These are phyloP conservation scores for Naumovozyma dairenensis DNA, from an alignment of 805 yeast genomes.

Conservation along the genomic window DNA sequence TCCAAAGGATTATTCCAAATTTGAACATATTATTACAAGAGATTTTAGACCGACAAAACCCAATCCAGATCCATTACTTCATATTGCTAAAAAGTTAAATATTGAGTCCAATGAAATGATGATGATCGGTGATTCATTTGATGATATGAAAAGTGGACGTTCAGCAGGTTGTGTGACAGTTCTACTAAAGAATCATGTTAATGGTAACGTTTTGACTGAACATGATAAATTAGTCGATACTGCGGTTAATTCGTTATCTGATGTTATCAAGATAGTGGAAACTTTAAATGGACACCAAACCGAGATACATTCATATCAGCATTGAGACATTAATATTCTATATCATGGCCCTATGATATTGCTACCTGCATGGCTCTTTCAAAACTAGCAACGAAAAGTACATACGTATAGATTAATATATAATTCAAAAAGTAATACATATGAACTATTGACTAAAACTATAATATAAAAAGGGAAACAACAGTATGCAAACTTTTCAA, in stretches of 20 bases:
- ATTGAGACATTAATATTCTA: too few relatives aligned
- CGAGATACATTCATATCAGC: too few relatives aligned
- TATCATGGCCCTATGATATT: too few relatives aligned
- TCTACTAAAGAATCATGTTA: slow-evolving; percentile 43
- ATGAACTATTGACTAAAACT: too few relatives aligned
- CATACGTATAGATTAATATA: too few relatives aligned
- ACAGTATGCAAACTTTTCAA: too few relatives aligned
- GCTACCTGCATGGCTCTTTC: too few relatives aligned
- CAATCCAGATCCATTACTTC: slow-evolving; percentile 49
- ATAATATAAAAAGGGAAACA: too few relatives aligned
- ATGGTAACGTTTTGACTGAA: slow-evolving; percentile 34
- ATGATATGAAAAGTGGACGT: slow-evolving; percentile 56
- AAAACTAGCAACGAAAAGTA: too few relatives aligned
- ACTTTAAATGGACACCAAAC: too few relatives aligned
- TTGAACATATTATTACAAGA: slow-evolving; percentile 51
- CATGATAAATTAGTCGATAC: slow-evolving; percentile 22
- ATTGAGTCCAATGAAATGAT: slow-evolving; percentile 37
- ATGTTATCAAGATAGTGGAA: slow-evolving; percentile 26
- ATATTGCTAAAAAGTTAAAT: slow-evolving; percentile 44
- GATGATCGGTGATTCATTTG: slow-evolving; percentile 69
- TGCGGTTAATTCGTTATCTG: slow-evolving; percentile 13
- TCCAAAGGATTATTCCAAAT: slow-evolving; percentile 27
- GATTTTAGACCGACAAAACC: slow-evolving; percentile 64
- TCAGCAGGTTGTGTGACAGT: slow-evolving; percentile 55
- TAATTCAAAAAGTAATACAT: too few relatives aligned